Evolutionary conservation across 2,329 filamentous ascomycete genomes (phyloP).

Genomic region (Diaporthe sp.): DNA sequence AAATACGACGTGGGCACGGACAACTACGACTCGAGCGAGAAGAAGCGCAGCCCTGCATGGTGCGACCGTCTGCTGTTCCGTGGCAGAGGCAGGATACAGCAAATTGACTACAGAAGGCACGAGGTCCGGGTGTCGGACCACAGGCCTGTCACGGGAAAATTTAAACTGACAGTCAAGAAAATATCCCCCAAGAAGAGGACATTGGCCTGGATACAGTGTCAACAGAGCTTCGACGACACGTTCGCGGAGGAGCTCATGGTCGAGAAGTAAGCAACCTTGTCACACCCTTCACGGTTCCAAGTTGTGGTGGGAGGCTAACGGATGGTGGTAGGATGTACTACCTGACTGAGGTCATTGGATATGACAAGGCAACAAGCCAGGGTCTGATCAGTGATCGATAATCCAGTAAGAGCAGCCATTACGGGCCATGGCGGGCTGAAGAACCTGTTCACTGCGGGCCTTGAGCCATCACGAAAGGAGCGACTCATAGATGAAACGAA

Average conservation of each 20-base stretch:
- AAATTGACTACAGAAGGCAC: slow-evolving; percentile 89
- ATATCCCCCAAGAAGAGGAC: slow-evolving; percentile 78
- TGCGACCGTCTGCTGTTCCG: slow-evolving; percentile 94
- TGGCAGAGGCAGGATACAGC: slow-evolving; percentile 84
- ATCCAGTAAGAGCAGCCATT: neutral
- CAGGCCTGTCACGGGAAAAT: slow-evolving; percentile 88
- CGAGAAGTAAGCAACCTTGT: slow-evolving; percentile 77
- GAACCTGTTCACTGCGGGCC: neutral
- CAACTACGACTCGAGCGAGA: slow-evolving; percentile 94
- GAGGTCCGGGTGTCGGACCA: slow-evolving; percentile 95
- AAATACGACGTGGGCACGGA: slow-evolving; percentile 98
- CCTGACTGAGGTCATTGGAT: slow-evolving; percentile 66
- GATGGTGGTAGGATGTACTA: slow-evolving; percentile 60
- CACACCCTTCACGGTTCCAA: too few species aligned
- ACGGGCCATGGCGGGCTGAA: neutral
- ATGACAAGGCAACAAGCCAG: slow-evolving; percentile 66
- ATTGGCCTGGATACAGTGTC: slow-evolving; percentile 78
- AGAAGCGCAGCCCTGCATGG: slow-evolving; percentile 94
- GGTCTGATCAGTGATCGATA: slow-evolving; percentile 60
- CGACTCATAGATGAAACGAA: slow-evolving; percentile 22
- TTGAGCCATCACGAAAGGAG: slow-evolving; percentile 32
- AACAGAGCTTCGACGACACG: slow-evolving; percentile 80
- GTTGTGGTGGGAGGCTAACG: slow-evolving; percentile 45
- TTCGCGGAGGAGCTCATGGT: slow-evolving; percentile 77
- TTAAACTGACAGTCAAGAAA: slow-evolving; percentile 87